Base-by-base conservation (phyloP, 345 rosid species). In the Acer saccharum region DNA sequence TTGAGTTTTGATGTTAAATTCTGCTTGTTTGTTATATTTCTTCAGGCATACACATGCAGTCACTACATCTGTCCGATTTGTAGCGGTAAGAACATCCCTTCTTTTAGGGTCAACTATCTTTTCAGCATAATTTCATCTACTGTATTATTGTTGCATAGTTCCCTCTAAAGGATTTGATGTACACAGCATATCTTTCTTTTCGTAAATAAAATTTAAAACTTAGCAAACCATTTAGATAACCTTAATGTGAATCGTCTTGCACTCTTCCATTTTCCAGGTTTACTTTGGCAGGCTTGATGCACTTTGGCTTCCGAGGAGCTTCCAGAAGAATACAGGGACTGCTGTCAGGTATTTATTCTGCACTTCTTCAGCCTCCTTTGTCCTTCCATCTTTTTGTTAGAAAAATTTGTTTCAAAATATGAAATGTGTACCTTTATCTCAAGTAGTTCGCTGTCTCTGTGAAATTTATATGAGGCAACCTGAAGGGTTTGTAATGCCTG, bases 251-350 rank as follows among this genome's bases (percentile, higher is more conserved):
- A 4, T 6, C 13, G 3, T 46, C 50, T 46, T 46, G 50, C 13
- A 46, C 13, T 29, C 32, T 44, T 68, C 39, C 35, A 35, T 58
- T 71, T 64, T 69, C 16, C 76, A 89, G 92, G 92, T 89, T 76
- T 89, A 89, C 73, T 89, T 89, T 76, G 90, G 90, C 65, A 89
- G 87, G 92, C 90, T 89, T 43, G 92, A 89, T 57, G 90, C 92
- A 7, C 83, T 89, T 35, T 89, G 82, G 86, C 89, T 71, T 85
- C 90, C 7, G 92, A 89, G 81, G 83, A 80, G 75, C 92, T 89
- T 29, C 92, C 92, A 11, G 88, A 89, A 82, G 92, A 89, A 78
- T 89, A 87, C 76, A 80, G 84, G 69, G 86, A 85, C 66, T 86
- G 84, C 20, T 89, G 87, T 76, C 90, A 89, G 90, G 92, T 89